These are phyloP conservation scores for Daldinia sp. DNA, from an alignment of 2,329 filamentous ascomycete genomes.

Conservation along the genomic window DNA sequence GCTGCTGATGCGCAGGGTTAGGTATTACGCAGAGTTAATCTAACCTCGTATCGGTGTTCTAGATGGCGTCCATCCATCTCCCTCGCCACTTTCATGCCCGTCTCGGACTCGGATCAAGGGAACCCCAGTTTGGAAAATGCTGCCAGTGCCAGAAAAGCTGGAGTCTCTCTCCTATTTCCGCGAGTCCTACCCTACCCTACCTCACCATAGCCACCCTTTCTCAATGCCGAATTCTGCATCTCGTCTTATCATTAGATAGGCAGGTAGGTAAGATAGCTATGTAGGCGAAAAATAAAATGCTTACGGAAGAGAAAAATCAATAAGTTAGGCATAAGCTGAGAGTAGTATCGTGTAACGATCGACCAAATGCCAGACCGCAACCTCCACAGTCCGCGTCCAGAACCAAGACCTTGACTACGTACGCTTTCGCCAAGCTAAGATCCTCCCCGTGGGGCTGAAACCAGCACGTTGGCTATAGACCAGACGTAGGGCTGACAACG, in stretches of 20 bases:
- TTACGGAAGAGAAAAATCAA: no score
- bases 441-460: constrained; percentile 6
- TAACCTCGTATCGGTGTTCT: constrained; percentile 22
- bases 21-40: constrained; percentile 16
- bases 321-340: constrained; percentile 31
- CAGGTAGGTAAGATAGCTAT: no score
- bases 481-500: constrained; percentile 25
- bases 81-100: constrained; percentile 31
- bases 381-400: no score
- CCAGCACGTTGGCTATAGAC: neutral
- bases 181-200: neutral
- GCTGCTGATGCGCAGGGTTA: constrained; percentile 2
- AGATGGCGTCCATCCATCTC: constrained; percentile 15
- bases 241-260: constrained; percentile 24
- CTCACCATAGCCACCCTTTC: neutral
- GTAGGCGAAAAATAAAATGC: constrained; percentile 19
- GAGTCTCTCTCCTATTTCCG: neutral
- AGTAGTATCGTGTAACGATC: constrained; percentile 17
- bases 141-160: constrained; percentile 2
- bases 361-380: neutral
- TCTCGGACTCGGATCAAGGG: constrained; percentile 35
- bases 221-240: constrained; percentile 34
- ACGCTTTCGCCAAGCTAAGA: constrained; percentile 12
- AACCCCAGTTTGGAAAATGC: constrained; percentile 19
- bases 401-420: neutral